Conservation (phyloP, 305 asterid genomes). For the Solanum hybrid region DNA sequence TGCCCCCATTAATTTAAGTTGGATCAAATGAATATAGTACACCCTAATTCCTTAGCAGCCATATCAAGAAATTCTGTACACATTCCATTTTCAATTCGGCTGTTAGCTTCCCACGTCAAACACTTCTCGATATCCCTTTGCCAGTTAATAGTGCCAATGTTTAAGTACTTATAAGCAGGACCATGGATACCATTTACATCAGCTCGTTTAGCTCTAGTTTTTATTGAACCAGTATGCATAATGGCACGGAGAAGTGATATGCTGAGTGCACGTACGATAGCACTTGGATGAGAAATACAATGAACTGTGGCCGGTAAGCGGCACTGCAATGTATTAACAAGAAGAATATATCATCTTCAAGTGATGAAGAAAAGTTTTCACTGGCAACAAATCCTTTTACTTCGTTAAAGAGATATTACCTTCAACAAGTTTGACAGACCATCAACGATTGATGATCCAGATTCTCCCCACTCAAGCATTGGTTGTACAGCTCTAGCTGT, state of each 20-base stretch:
- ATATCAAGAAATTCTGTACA: conserved; percentile 50
- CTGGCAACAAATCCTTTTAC: neutral
- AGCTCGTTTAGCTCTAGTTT: conserved; percentile 31
- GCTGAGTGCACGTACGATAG: conserved; percentile 95
- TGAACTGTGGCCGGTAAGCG: conserved; percentile 81
- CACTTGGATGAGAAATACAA: conserved; percentile 82
- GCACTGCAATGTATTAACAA: conserved; percentile 38
- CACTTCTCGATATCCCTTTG: conserved; percentile 69
- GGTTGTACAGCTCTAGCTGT: conserved; percentile 86
- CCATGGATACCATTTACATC: conserved; percentile 29
- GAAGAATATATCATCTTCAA: neutral
- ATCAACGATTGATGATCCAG: conserved; percentile 76
- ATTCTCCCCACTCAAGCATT: conserved; percentile 85
- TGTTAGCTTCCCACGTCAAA: conserved; percentile 86
- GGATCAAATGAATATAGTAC: conserved; percentile 36
- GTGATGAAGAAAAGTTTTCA: neutral
- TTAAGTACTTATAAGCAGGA: conserved; percentile 47
- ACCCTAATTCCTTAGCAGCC: conserved; percentile 89
- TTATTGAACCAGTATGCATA: conserved; percentile 40
- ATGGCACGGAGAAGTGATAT: conserved; percentile 89
- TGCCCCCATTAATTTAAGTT: neutral
- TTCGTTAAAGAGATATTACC: conserved; percentile 27
- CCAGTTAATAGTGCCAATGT: conserved; percentile 48
- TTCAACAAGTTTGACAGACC: conserved; percentile 74
- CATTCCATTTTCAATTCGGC: conserved; percentile 72